Base-by-base conservation (phyloP, 2,329 filamentous ascomycete genomes). In the Diaporthe vexans region DNA sequence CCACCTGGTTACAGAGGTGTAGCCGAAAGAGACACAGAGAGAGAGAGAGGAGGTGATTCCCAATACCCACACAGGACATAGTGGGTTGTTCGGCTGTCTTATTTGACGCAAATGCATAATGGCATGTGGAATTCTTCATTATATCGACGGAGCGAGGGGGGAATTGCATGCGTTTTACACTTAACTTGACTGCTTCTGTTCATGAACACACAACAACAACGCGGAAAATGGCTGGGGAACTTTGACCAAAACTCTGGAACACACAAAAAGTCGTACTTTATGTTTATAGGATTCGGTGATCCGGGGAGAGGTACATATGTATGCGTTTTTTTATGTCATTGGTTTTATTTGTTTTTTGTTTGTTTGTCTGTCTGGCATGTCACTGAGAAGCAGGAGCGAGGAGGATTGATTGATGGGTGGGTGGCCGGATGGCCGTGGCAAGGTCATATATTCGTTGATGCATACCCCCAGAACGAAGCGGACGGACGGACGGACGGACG, bases 261-360 rank as follows among this genome's bases (percentile, higher is more conserved):
- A n/a, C 46, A 37, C 63, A 67, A 67, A 67, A 67, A 67, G 7
- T 67, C 37, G 35, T 35, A 52, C 46, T 67, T 67, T 40, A 24
- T 63, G 63, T 52, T 52, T 48, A 52, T 67, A 67, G 13, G 46
- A 11, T 17, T 26, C 8, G 4, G 61, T 29, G 29, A n/a, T 13
- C 43, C 21, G 59, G n/a, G n/a, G n/a, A n/a, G 71, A 68, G 59
- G 71, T 73, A 67, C 29, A 33, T 67, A 73, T 33, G 51, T 63
- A 57, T 56, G 51, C 51, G 33, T 68, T 43, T 17, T 54, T 24
- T 57, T 33, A 46, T 24, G 6, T 43, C 19, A 37, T 29, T 46
- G 58, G 37, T 43, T 15, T 17, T 10, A 6, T 56, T 67, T 35
- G 21, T n/a, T 33, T 46, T 17, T 6, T 15, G 0, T 65, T 4